Base-by-base conservation (phyloP, 2,329 filamentous ascomycete genomes). In the Bimuria novae-zelandiae region DNA sequence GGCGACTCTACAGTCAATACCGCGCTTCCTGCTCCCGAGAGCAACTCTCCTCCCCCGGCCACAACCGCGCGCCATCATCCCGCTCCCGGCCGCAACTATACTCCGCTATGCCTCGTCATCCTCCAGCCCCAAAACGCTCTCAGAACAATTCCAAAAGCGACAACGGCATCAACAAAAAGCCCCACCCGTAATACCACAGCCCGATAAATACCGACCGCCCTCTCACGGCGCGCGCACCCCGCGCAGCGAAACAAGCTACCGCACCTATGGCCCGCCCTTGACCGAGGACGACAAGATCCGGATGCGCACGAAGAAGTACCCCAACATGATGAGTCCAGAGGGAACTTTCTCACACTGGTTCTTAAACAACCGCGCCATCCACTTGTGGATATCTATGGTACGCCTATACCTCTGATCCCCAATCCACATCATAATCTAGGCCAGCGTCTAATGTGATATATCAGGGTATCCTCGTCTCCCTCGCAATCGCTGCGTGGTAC, bases 281-380 rank as follows among this genome's bases (percentile, higher is more conserved):
- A 86, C 84, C 14, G 77, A 81, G 17, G 82, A 86, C 46, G 88
- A 96, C 73, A 76, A 80, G 45, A 77, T 82, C 57, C 82, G 81
- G 55, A 90, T 90, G 78, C 82, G 79, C 61, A 83, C 76, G 59
- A 89, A 84, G 73, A 80, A 89, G 59, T 97, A 97, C 72, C 94
- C 94, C 1, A 88, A 92, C 64, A 87, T 95, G 82, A 92, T 96
- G 81, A 89, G 93, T 41, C 87, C 92, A 0, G 81, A 88, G 69
- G 90, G 91, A 5, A 90, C 89, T 0, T 91, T 90, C 75, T 82
- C 89, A 76, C 84, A 93, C 74, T 92, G 88, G 84, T 92, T 97
- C 74, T 80, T 96, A 71, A 86, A 90, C 62, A 93, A 85, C 71
- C 83, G 83, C 54, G 77, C 78, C 51, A 84, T 97, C 51, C 93